Conservation (phyloP, 139 green algal species). For the Chlamydomonas eustigma region DNA sequence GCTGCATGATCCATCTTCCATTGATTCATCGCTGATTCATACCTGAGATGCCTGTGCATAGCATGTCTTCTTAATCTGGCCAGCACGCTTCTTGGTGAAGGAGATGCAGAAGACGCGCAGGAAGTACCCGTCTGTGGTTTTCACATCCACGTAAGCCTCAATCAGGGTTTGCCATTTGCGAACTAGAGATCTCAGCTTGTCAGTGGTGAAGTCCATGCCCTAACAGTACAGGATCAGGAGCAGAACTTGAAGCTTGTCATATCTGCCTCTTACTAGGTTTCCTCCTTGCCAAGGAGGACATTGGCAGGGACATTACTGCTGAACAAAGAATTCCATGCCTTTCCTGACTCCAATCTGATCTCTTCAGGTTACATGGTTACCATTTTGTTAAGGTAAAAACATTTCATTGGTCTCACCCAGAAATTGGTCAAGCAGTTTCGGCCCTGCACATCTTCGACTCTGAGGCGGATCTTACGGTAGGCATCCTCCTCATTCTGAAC, state of each 20-base stretch:
- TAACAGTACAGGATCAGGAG: too few species aligned
- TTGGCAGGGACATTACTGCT: too few species aligned
- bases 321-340: too few species aligned
- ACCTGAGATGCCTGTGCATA: conserved; percentile 88
- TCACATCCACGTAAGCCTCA: conserved; percentile 95
- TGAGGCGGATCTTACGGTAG: conserved; percentile 95
- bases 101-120: conserved; percentile 95
- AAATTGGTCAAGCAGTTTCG: conserved; percentile 97
- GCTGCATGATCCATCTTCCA: too few species aligned
- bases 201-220: conserved; percentile 99
- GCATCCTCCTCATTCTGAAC: conserved; percentile 90
- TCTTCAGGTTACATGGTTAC: too few species aligned
- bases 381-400: too few species aligned
- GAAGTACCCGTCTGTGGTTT: conserved; percentile 97
- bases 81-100: conserved; percentile 96
- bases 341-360: too few species aligned
- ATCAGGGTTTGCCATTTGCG: conserved; percentile 99
- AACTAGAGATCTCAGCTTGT: conserved; percentile 97
- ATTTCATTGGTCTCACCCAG: too few species aligned
- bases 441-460: conserved; percentile 95
- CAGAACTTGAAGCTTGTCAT: too few species aligned
- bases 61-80: conserved; percentile 90
- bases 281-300: too few species aligned
- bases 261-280: too few species aligned
- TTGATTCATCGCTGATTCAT: too few species aligned